These are phyloP conservation scores for Trichoderma brevicompactum DNA, from an alignment of 2,329 filamentous ascomycete genomes.

Conservation along the genomic window DNA sequence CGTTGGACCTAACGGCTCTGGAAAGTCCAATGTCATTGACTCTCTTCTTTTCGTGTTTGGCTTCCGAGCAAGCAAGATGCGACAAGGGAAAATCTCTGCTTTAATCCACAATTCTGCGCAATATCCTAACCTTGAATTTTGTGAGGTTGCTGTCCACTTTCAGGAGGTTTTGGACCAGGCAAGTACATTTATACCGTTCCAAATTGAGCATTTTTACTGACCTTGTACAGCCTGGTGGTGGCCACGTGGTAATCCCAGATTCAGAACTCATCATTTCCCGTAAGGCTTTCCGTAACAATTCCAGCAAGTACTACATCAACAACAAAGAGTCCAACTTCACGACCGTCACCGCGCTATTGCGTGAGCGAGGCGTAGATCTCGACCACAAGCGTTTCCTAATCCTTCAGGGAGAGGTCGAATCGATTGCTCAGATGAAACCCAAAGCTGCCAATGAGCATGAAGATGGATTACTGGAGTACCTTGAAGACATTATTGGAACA, in stretches of 20 bases:
- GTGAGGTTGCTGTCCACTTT: conserved; percentile 96
- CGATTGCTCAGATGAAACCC: conserved; percentile 98
- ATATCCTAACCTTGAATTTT: conserved; percentile 82
- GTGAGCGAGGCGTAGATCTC: conserved; percentile 87
- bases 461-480: conserved; percentile 91
- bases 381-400: conserved; percentile 99
- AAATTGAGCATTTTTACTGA: not conserved
- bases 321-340: conserved; percentile 89
- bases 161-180: conserved; percentile 89
- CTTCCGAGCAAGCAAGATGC: conserved; percentile 98
- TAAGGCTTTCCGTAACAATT: conserved; percentile 95
- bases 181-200: conserved; percentile 34
- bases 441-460: conserved; percentile 96
- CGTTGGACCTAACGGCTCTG: conserved; percentile 95
- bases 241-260: conserved; percentile 76
- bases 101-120: conserved; percentile 96
- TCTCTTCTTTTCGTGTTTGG: conserved; percentile 98
- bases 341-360: conserved; percentile 82
- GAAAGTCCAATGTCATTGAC: conserved; percentile 98
- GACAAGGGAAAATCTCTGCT: conserved; percentile 96
- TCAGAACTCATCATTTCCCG: conserved; percentile 88
- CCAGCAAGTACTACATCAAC: conserved; percentile 98
- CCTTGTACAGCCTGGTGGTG: conserved; percentile 65
- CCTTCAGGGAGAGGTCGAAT: conserved; percentile 95
- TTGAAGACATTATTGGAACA: conserved; percentile 98